Percentiles rank a stretch among this genome's conserved stretches.
phyloP scores from a whole-genome alignment of 352 stramenopile species.

The Phytophthora ramorum region DNA sequence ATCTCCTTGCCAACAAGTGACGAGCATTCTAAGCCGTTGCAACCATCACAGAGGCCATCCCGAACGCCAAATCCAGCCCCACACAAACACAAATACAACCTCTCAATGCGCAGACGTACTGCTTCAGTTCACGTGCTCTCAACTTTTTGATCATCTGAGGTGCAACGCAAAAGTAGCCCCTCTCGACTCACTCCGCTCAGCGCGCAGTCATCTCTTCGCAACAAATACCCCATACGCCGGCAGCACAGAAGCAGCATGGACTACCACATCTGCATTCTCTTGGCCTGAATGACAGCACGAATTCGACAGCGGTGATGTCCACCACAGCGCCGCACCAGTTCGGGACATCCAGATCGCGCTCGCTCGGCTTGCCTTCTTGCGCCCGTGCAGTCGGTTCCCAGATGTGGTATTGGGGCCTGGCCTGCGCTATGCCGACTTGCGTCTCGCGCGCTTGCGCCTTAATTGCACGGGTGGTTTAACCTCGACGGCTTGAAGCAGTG shows the following conservation, averaged over 20 bases:
- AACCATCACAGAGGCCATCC: not conserved
- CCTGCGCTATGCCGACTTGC: not conserved
- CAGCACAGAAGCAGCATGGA: no score
- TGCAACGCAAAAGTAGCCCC: not conserved
- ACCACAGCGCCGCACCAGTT: not conserved
- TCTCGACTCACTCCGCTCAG: not conserved
- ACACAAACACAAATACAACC: not conserved
- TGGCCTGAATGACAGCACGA: no score
- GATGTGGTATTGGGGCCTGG: not conserved
- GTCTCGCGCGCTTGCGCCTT: not conserved
- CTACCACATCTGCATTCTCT: no score
- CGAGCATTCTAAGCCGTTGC: not conserved
- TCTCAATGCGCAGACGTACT: not conserved
- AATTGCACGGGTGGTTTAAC: conserved; percentile 17
- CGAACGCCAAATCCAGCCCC: not conserved
- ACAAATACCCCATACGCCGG: no score
- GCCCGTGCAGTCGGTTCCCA: not conserved
- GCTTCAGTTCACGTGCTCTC: not conserved
- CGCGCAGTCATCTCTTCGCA: not conserved
- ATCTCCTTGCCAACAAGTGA: no score
- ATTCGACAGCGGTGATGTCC: no score
- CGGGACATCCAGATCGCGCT: not conserved
- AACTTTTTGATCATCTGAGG: not conserved
- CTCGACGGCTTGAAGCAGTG: no score
- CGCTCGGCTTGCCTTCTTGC: not conserved